phyloP scores from a whole-genome alignment of 2,329 filamentous ascomycete genomes.

The Aureobasidium sp. region DNA sequence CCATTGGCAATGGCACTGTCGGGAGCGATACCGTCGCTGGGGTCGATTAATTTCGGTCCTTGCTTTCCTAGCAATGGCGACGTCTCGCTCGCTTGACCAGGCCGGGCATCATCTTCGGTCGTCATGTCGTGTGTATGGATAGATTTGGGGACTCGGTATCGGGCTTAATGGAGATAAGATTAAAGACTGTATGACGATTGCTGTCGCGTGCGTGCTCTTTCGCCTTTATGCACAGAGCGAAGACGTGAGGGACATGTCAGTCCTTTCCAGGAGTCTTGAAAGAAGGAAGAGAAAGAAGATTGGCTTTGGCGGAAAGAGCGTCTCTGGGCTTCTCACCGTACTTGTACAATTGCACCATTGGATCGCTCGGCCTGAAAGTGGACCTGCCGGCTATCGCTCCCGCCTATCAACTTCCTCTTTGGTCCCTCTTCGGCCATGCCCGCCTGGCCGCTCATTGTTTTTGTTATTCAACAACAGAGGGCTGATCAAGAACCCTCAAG shows the following conservation, averaged over 20 bases:
- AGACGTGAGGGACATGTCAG: background rate
- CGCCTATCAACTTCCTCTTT: constrained; percentile 9
- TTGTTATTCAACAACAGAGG: background rate
- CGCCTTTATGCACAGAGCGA: background rate
- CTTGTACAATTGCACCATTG: background rate
- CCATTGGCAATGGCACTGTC: constrained; percentile 21
- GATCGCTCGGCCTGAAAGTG: background rate
- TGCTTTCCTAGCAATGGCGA: constrained; percentile 20
- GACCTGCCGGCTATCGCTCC: background rate
- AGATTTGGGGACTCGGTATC: background rate
- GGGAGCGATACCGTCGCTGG: constrained; percentile 23
- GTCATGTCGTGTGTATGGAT: background rate
- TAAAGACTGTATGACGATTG: background rate
- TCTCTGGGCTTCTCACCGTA: background rate
- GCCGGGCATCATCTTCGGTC: background rate
- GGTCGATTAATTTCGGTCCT: constrained; percentile 19
- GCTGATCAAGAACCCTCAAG: background rate
- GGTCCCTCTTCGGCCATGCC: background rate
- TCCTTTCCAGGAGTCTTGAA: background rate
- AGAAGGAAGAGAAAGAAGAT: background rate
- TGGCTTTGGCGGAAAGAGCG: background rate
- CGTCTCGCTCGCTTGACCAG: constrained; percentile 18
- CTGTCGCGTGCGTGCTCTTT: background rate
- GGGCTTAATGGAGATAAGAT: constrained; percentile 5
- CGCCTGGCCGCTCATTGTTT: background rate